Conservation (phyloP, 176 grass and related monocot species). For the Carex kokanica region DNA sequence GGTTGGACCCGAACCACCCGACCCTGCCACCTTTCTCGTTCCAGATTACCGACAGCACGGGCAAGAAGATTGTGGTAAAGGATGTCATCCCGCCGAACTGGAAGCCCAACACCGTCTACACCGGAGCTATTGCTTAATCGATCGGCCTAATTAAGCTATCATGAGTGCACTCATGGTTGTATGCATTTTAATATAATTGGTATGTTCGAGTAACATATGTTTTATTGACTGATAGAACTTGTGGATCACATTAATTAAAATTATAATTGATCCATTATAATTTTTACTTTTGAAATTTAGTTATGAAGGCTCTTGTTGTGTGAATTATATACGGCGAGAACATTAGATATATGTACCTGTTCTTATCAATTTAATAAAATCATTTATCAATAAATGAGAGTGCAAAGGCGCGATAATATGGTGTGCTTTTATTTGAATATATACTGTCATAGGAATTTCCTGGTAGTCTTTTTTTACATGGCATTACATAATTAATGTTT, state of each 20-base stretch:
- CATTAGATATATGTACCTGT: neutral
- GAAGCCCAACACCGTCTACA: conserved; percentile 45
- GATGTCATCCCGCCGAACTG: conserved; percentile 70
- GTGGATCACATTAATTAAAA: neutral
- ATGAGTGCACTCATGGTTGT: neutral
- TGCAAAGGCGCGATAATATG: neutral
- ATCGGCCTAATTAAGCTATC: neutral
- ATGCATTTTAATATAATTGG: neutral
- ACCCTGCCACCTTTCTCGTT: conserved; percentile 63
- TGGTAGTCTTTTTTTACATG: too few relatives aligned
- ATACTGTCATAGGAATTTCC: neutral
- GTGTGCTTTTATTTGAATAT: neutral
- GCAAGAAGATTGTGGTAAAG: conserved; percentile 48
- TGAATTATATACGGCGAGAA: neutral
- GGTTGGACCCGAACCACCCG: conserved; percentile 33
- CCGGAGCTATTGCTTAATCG: neutral
- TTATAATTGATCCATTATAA: neutral
- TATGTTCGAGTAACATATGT: neutral
- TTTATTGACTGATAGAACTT: neutral
- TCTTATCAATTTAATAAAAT: neutral
- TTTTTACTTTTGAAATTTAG: conserved; percentile 9
- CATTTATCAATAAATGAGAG: neutral
- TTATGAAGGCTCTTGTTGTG: neutral
- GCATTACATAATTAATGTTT: too few relatives aligned
- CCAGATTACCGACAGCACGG: conserved; percentile 50